Base-by-base conservation (phyloP, 306 rosid species). In the Ziziphus jujuba region DNA sequence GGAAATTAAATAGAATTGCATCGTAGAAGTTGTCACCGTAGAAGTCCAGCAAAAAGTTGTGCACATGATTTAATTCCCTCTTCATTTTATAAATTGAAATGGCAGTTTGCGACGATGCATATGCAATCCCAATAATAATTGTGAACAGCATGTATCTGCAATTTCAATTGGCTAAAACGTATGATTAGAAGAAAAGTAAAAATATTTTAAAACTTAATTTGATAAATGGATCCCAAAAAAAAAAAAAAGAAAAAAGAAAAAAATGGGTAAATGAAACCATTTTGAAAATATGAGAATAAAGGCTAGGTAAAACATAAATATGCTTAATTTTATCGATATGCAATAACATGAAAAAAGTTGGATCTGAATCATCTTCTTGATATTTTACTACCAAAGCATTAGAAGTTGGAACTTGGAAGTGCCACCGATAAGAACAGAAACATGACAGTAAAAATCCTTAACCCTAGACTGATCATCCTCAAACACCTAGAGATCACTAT, bases 1-100 rank as follows among this genome's bases (percentile, higher is more conserved):
- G n/a, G n/a, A n/a, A n/a, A n/a, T n/a, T n/a, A n/a, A 51, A 6
- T 51, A 4, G 17, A 34, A 20, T 28, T 10, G 2, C 19, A 3
- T 3, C 11, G 11, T 45, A 44, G 62, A 89, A 93, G 91, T 85
- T 83, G 58, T 87, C 93, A 38, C 91, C 91, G 38, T 64, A 87
- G 77, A 89, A 89, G 31, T 85, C 84, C 56, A 87, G 58, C 0
- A 79, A 21, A 52, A 72, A 59, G 54, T 74, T 72, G 54, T 40
- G 70, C 5, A 69, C 44, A 36, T 36, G 43, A 36, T 6, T 36
- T 36, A 36, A 36, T 36, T 36, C 43, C 43, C 9, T 36, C 9
- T 36, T 36, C 43, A 36, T 6, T 2, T 1, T 11, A 36, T 60
- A 71, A 70, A 85, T 58, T 45, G 93, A 71, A 52, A 81, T 19